These are phyloP conservation scores for Coniochaeta sp. DNA, from an alignment of 2,329 filamentous ascomycete species.

Conservation along the genomic window DNA sequence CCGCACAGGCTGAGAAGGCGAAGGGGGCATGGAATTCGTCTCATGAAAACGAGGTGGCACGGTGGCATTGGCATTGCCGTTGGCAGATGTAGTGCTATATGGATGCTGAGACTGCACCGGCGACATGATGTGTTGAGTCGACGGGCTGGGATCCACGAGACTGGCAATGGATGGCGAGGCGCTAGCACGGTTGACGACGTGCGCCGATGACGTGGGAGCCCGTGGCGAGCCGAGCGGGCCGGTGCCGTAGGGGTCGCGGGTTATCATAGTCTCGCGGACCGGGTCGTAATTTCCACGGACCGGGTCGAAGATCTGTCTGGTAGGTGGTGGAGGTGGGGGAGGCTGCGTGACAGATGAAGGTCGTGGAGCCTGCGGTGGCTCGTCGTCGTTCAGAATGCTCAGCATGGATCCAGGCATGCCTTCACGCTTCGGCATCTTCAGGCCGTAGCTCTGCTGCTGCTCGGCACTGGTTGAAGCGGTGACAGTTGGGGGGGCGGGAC, in stretches of 20 bases:
- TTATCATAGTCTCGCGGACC: conserved; percentile 52
- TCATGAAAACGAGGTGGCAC: conserved; percentile 19
- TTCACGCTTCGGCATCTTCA: conserved; percentile 44
- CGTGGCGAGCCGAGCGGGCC: conserved; percentile 44
- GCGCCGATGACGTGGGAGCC: conserved; percentile 20
- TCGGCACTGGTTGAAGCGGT: conserved; percentile 5
- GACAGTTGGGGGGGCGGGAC: conserved; percentile 13
- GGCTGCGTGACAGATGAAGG: conserved; percentile 32
- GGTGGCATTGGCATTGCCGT: conserved; percentile 15
- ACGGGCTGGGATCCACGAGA: conserved; percentile 64
- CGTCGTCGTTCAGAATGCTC: conserved; percentile 48
- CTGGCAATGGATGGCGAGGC: conserved; percentile 88
- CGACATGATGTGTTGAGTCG: conserved; percentile 29
- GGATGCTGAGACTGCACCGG: conserved; percentile 28
- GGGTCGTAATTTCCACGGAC: conserved; percentile 71
- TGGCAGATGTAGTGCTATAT: conserved; percentile 16
- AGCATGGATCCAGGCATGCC: conserved; percentile 44
- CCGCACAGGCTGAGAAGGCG: conserved; percentile 19
- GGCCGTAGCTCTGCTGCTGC: conserved; percentile 21
- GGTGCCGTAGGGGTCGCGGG: conserved; percentile 39
- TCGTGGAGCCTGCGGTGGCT: conserved; percentile 33
- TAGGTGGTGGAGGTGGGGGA: conserved; percentile 48
- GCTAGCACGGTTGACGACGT: conserved; percentile 62
- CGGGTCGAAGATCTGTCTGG: conserved; percentile 76
- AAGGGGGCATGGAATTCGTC: conserved; percentile 20